These are phyloP conservation scores for Thalassiosira mediterranea DNA, from an alignment of 352 stramenopile species.

Conservation along the genomic window DNA sequence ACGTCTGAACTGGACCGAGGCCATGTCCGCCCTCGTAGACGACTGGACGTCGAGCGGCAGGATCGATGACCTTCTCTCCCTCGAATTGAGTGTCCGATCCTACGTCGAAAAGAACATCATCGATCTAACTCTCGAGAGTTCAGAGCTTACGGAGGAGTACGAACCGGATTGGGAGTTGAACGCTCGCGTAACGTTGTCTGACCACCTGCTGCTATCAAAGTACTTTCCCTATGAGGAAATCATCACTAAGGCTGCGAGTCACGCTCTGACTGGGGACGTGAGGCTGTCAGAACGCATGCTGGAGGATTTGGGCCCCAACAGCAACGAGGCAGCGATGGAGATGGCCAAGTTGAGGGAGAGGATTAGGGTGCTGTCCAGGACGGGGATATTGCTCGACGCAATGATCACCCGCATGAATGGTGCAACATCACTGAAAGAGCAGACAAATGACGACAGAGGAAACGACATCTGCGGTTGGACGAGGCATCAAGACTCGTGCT, in stretches of 20 bases:
- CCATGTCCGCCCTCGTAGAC: slow-evolving; percentile 12
- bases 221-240: slow-evolving; percentile 33
- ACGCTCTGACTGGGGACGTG: slow-evolving; percentile 13
- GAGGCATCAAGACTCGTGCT: slow-evolving; percentile 27
- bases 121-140: slow-evolving; percentile 9
- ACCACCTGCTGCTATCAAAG: slow-evolving; percentile 6
- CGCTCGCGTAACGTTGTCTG: background rate
- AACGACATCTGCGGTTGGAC: background rate
- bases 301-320: background rate
- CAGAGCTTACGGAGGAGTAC: background rate
- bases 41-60: slow-evolving; percentile 26
- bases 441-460: background rate
- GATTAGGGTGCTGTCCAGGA: background rate
- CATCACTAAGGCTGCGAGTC: background rate
- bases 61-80: slow-evolving; percentile 15
- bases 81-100: slow-evolving; percentile 22
- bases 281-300: background rate
- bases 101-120: slow-evolving; percentile 38
- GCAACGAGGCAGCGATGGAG: background rate
- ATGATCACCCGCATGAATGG: slow-evolving; percentile 7
- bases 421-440: background rate
- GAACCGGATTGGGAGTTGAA: background rate
- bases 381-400: slow-evolving; percentile 12
- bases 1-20: slow-evolving; percentile 14
- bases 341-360: background rate